Evolutionary conservation across 305 asterid genomes (phyloP), one percentile per base, ranked within the genome.

Genomic region (Solanum hybrid): DNA sequence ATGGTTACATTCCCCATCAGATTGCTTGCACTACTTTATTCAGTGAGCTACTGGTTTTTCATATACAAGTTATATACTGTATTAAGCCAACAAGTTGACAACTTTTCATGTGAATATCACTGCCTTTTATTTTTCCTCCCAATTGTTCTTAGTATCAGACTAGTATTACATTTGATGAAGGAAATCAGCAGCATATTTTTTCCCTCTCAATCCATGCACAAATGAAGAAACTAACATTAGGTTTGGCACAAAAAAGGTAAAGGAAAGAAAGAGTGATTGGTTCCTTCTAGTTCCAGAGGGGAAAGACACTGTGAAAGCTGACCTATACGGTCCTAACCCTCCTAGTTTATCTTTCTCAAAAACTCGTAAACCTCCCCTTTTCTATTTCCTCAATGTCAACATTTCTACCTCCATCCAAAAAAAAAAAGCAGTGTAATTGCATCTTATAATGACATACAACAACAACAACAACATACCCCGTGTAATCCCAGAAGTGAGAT

Each of bases 1-100:
- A 85, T 20, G 72, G 88, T 85, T 32, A 32, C 88, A 85, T 85
- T 85, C n/a, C 46, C 88, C 88, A 56, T 85, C 76, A 32, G 46
- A 31, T 84, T 56, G 76, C 76, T 56, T 22, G 88, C 32, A 22
- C 88, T 85, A 32, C 32, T 85, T 51, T 32, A 85, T 56, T 85
- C 88, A 32, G 29, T 17, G 66, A 85, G 46, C 88, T 85, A 56
- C 88, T 6, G 13, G 46, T 56, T 8, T 29, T 27, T 85, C 38
- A 73, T 29, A 56, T 85, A 56, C 51, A 32, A 29, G 88, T 31
- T 85, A 7, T 13, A 85, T 22, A 31, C 32, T 32, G n/a, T 32
- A 60, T 22, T 85, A 11, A 56, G 32, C 32, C 76, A 32, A 85
- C 6, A 56, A 32, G 76, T 20, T 51, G 46, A 51, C 46, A 56